Evolutionary conservation across 2,329 filamentous ascomycete species (phyloP).

Genomic region (Cercospora nicotianae): DNA sequence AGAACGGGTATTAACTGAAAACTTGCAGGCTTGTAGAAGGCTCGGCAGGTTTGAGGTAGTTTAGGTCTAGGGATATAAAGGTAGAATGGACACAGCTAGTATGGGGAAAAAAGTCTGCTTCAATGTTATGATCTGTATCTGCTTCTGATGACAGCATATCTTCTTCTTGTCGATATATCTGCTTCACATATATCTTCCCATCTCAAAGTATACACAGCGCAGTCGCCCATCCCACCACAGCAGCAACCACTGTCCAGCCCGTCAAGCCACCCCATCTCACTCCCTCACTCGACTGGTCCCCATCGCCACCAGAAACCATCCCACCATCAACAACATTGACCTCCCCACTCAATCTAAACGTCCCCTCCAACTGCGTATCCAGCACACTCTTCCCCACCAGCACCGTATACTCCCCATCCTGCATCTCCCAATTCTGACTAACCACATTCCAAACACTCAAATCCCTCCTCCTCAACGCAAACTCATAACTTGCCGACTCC

Average conservation of each 20-base stretch:
- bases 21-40: neutral
- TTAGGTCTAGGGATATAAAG: neutral
- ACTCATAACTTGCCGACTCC: slow-evolving; percentile 19
- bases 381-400: slow-evolving; percentile 29
- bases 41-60: neutral
- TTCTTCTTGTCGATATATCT: neutral
- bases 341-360: neutral
- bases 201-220: neutral
- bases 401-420: slow-evolving; percentile 30
- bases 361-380: slow-evolving; percentile 16
- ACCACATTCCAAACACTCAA: slow-evolving; percentile 27
- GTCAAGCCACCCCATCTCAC: neutral
- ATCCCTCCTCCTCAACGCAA: slow-evolving; percentile 27
- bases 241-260: neutral
- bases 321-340: neutral
- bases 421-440: slow-evolving; percentile 26
- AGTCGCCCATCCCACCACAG: neutral
- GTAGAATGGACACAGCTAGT: neutral
- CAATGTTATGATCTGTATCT: neutral
- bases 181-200: neutral
- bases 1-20: neutral
- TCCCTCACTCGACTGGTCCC: neutral
- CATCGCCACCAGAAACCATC: neutral
- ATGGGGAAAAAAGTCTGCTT: neutral
- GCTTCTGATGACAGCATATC: neutral